These are phyloP conservation scores for Cyanidiococcus yangmingshanensis DNA, from an alignment of 23 red algal genomes.

Conservation along the genomic window DNA sequence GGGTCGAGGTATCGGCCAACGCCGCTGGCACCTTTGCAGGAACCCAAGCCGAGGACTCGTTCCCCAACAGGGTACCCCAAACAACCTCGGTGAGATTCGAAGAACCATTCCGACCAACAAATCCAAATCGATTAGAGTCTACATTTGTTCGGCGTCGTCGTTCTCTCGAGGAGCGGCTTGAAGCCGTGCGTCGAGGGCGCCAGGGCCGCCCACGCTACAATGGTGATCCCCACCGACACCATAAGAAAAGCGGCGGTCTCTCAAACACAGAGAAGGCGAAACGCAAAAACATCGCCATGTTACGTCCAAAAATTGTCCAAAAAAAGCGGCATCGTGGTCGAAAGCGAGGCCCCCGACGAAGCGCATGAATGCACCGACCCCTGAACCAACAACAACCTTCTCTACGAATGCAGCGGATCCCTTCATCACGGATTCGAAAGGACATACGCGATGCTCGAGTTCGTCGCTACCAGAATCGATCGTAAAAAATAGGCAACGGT, in stretches of 20 bases:
- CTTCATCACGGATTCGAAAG: no score
- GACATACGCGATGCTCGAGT: no score
- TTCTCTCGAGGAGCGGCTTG: not conserved
- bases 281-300: not conserved
- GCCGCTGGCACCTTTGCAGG: no score
- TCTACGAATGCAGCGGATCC: no score
- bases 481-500: no score
- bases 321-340: not conserved
- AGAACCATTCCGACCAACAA: not conserved
- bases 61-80: no score
- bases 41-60: no score
- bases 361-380: no score
- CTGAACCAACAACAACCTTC: no score
- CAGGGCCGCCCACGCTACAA: not conserved
- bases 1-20: no score
- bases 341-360: no score
- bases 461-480: no score
- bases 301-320: not conserved
- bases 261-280: conserved; percentile 9
- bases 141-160: not conserved
- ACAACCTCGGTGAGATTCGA: not conserved
- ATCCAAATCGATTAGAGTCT: not conserved
- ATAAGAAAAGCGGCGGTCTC: not conserved
- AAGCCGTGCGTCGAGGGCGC: not conserved
- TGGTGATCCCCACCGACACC: not conserved